Evolutionary conservation across 1,284 basidiomycete genomes (phyloP), one percentile per base, ranked within the genome.

Genomic region (Cryptococcus sp.): DNA sequence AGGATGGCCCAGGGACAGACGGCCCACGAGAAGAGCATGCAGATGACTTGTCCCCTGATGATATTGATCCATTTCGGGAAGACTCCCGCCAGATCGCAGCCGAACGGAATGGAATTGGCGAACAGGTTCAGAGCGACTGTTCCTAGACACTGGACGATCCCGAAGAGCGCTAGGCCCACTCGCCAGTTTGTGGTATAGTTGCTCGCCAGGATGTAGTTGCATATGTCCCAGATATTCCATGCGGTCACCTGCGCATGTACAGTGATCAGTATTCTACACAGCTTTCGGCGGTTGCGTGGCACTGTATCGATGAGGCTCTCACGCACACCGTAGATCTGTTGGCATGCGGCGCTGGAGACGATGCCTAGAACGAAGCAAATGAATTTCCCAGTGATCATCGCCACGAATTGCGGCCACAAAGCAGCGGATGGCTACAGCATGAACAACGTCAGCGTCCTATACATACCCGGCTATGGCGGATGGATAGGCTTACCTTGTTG

Each of bases 1-100:
- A 74, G 61, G 55, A 79, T 67, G 55, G 69, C 55, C 77, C 77
- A 79, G 10, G 77, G 75, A 42, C 68, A 69, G 56, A 73, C 66
- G 46, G 56, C 58, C 38, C 75, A 64, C 11, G 65, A 68, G 20
- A 78, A 55, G 2, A 63, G 49, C 1, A 65, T 62, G 6, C 60
- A 62, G 13, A 76, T 40, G 16, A 72, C 43, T 13, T 64, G 60
- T 1, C 75, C 77, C 8, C 77, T 61, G 15, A 73, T 68, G 47
- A 78, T 77, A 64, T 72, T 76, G 62, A 78, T 68, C 45, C 63
- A 73, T 22, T 69, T 65, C 1, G 77, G 76, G n/a, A 65, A 62
- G 3, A 75, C 57, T 5, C 72, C 69, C 0, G 72, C 66, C 16
- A 77, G 60, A 64, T 78, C 77, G 43, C 69, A 69, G n/a, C 73